Evolutionary conservation across 345 rosid genomes (phyloP).

Genomic region (Balakata baccata): DNA sequence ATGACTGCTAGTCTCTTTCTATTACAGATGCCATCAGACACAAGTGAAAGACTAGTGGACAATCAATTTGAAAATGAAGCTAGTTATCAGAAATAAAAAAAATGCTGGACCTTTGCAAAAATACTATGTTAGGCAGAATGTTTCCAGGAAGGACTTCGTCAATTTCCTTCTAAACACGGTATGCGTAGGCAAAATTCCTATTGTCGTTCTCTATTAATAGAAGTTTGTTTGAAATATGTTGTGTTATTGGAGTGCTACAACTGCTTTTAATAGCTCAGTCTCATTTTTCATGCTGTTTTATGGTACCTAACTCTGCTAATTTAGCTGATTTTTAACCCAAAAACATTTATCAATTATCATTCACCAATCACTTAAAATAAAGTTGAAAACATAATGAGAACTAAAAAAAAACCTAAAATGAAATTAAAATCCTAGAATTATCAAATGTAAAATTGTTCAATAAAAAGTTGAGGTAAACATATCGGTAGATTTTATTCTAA

Average conservation of each 20-base stretch:
- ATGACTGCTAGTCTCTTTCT: no score
- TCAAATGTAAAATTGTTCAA: no score
- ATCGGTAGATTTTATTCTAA: no score
- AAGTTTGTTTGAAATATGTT: not conserved
- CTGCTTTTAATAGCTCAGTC: not conserved
- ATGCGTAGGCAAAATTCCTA: slow-evolving; percentile 23
- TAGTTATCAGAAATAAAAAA: slow-evolving; percentile 17
- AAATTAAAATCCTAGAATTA: no score
- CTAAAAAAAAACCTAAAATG: no score
- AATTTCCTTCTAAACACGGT: slow-evolving; percentile 31
- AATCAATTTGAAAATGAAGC: slow-evolving; percentile 11
- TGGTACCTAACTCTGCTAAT: not conserved
- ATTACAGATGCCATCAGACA: no score
- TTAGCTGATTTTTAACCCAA: no score
- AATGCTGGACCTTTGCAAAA: slow-evolving; percentile 28
- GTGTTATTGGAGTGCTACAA: not conserved
- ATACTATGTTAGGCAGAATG: slow-evolving; percentile 54
- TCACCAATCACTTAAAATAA: no score
- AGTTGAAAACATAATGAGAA: no score
- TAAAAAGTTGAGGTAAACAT: no score
- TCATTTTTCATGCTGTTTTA: not conserved
- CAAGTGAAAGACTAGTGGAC: no score
- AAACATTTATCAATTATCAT: no score
- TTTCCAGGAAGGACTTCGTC: slow-evolving; percentile 67
- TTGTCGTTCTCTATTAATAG: not conserved